These are phyloP conservation scores for Staphylotrichum longicolle DNA, from an alignment of 495 filamentous ascomycete species.

Conservation along the genomic window DNA sequence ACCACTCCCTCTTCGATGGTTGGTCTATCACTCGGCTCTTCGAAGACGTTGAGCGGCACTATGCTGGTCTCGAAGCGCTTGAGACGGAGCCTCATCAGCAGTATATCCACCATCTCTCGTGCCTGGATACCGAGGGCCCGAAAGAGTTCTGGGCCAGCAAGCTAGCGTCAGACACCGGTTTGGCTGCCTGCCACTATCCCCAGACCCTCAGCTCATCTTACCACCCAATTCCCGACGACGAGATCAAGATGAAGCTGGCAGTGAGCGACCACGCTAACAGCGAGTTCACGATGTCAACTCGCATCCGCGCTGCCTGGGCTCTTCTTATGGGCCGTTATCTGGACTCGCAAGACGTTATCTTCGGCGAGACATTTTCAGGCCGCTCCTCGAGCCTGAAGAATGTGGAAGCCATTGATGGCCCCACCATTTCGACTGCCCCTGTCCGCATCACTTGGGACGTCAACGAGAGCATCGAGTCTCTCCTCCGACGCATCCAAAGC, in stretches of 20 bases:
- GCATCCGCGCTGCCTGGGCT: constrained; percentile 41
- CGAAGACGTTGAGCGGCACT: constrained; percentile 11
- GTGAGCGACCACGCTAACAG: not conserved
- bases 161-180: constrained; percentile 2
- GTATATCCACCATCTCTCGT: constrained; percentile 43
- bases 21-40: constrained; percentile 10
- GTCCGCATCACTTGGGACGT: constrained; percentile 37
- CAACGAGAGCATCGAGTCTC: constrained; percentile 2
- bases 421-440: constrained; percentile 57
- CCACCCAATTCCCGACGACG: not conserved
- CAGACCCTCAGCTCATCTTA: constrained; percentile 14
- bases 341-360: constrained; percentile 39
- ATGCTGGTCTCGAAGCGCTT: constrained; percentile 4
- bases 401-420: constrained; percentile 46
- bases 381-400: constrained; percentile 42
- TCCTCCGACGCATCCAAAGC: constrained; percentile 1
- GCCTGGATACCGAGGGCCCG: not conserved
- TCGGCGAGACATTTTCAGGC: constrained; percentile 41
- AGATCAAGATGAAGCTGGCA: constrained; percentile 1
- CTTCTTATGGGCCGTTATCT: constrained; percentile 37
- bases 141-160: constrained; percentile 7
- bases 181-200: constrained; percentile 14
- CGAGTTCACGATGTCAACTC: constrained; percentile 14
- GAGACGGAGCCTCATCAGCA: constrained; percentile 18
- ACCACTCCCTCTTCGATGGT: constrained; percentile 13